Evolutionary conservation across 805 yeast genomes (phyloP).

Genomic region (Candida morakotiae): DNA sequence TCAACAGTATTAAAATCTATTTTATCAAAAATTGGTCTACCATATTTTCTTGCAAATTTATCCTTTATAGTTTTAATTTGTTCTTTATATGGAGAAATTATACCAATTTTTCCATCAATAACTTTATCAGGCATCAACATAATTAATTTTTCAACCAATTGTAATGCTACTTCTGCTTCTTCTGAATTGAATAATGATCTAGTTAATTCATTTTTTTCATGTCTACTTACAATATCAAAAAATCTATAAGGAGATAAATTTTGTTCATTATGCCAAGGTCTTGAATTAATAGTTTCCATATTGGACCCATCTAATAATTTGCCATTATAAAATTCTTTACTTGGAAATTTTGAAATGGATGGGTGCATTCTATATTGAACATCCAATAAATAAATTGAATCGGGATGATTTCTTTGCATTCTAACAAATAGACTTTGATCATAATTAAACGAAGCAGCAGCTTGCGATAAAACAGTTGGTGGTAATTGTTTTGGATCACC

Average conservation of each 20-base stretch:
- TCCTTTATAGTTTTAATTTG: slow-evolving; percentile 63
- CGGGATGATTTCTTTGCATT: slow-evolving; percentile 68
- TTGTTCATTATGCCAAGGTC: slow-evolving; percentile 69
- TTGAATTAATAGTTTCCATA: slow-evolving; percentile 54
- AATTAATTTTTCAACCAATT: slow-evolving; percentile 53
- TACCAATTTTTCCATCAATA: slow-evolving; percentile 74
- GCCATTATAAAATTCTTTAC: slow-evolving; percentile 73
- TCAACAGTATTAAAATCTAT: slow-evolving; percentile 93
- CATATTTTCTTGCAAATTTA: slow-evolving; percentile 56
- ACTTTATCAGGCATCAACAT: slow-evolving; percentile 43
- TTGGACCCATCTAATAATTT: slow-evolving; percentile 71
- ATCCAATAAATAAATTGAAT: slow-evolving; percentile 67
- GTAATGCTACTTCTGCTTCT: slow-evolving; percentile 74
- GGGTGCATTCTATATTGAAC: slow-evolving; percentile 99
- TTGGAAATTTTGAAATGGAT: slow-evolving; percentile 80
- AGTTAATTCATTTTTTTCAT: slow-evolving; percentile 58
- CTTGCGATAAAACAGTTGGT: slow-evolving; percentile 89
- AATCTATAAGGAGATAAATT: slow-evolving; percentile 74
- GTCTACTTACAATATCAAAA: slow-evolving; percentile 61
- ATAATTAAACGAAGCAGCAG: slow-evolving; percentile 74
- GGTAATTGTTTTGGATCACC: slow-evolving; percentile 99
- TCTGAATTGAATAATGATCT: slow-evolving; percentile 65
- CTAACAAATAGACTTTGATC: slow-evolving; percentile 93
- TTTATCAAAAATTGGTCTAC: slow-evolving; percentile 55
- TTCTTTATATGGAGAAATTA: slow-evolving; percentile 92